Evolutionary conservation across 805 yeast species (phyloP).

Genomic region (Naumovozyma baii): DNA sequence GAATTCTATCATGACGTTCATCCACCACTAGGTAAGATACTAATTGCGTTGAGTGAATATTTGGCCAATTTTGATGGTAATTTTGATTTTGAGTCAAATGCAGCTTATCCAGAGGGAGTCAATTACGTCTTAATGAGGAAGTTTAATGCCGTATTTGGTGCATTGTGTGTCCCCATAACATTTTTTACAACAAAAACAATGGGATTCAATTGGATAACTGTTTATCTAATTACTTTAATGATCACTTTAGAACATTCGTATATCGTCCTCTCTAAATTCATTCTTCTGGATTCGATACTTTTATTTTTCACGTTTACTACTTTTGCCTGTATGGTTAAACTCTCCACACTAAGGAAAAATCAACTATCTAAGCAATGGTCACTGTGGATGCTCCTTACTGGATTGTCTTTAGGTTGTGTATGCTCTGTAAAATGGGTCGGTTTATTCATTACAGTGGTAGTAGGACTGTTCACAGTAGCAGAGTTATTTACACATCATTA

Average conservation of each 20-base stretch:
- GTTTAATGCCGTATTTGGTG: slow-evolving; percentile 77
- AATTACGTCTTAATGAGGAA: slow-evolving; percentile 81
- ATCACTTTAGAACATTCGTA: slow-evolving; percentile 75
- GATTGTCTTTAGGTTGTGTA: slow-evolving; percentile 69
- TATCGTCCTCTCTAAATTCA: slow-evolving; percentile 79
- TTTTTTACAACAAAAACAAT: slow-evolving; percentile 71
- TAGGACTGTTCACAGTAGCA: slow-evolving; percentile 48
- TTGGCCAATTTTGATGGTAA: slow-evolving; percentile 81
- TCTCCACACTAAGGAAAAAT: slow-evolving; percentile 48
- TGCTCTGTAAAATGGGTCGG: slow-evolving; percentile 87
- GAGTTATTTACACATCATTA: slow-evolving; percentile 42
- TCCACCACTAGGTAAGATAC: slow-evolving; percentile 93
- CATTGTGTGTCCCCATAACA: slow-evolving; percentile 77
- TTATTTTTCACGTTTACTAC: slow-evolving; percentile 84
- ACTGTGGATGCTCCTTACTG: slow-evolving; percentile 51
- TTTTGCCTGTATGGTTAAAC: slow-evolving; percentile 58
- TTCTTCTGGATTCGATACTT: slow-evolving; percentile 83
- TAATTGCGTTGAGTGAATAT: slow-evolving; percentile 80
- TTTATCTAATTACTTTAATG: slow-evolving; percentile 74
- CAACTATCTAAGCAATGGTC: slow-evolving; percentile 67
- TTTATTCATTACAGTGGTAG: slow-evolving; percentile 49
- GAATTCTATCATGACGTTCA: slow-evolving; percentile 94
- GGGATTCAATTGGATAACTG: slow-evolving; percentile 60
- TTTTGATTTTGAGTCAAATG: slow-evolving; percentile 82
- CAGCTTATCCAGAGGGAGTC: slow-evolving; percentile 60